Evolutionary conservation across 106 monocot species (phyloP), one percentile per base, ranked within the genome.

Genomic region (Ottelia alismoides): DNA sequence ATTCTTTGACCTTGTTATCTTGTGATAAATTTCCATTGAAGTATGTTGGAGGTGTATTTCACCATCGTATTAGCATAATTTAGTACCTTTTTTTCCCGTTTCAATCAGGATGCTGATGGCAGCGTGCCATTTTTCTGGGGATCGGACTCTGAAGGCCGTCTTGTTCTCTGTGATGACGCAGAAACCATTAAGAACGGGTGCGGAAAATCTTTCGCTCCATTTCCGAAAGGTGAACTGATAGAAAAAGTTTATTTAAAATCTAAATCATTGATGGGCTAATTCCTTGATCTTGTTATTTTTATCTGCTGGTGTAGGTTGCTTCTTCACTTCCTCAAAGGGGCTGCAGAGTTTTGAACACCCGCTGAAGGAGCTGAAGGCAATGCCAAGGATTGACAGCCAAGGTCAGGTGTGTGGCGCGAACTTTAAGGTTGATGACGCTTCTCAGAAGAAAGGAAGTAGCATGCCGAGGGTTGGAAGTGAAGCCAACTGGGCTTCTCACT

Each of bases 311-410:
- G 31, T 63, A 82, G 96, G 96, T 1, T 98, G 98, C 62, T 90
- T 98, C 89, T 98, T 98, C 52, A 85, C 85, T 23, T 83, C 85
- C 62, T 82, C 79, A 6, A 76, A 79, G 10, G 98, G 98, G 16
- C 46, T 98, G 70, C 75, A 70, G 82, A 98, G 90, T 74, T 98
- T 76, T 62, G 98, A 98, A 74, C 81, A 82, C 28, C 98, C 98
- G 16, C 79, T 90, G 90, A 74, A 99, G 68, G 74, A 63, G 65
- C 72, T 99, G 85, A 99, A 90, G 82, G 79, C 98, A 21, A 76
- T 90, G 90, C 90, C 90, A 19, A 73, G 90, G 43, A 90, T 99
- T n/a, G 98, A 99, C 70, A 90, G 98, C 64, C 90, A 99, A 57
- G 98, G 98, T 23, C 65, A 73, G 20, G 80, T 99, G 82, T 99